A percentile compares a stretch with the other conserved stretches of the same genome.
These are phyloP conservation scores for Aspergillus sp. DNA, from an alignment of 2,329 filamentous ascomycete species.

Conservation along the genomic window DNA sequence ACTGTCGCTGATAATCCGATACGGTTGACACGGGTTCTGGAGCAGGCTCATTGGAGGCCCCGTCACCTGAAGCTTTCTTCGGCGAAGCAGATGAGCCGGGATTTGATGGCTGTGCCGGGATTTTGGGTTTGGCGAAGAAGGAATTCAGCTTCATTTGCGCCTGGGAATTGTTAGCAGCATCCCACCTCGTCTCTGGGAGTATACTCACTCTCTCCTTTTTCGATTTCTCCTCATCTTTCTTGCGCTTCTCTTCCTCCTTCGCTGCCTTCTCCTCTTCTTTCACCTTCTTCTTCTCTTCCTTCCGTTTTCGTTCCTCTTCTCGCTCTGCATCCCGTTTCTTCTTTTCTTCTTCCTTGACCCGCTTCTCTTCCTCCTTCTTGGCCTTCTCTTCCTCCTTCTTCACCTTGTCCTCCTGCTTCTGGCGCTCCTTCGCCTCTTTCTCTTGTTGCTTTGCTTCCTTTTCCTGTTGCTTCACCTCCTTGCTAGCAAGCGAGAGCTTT, in stretches of 20 bases:
- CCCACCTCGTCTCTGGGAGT: background rate
- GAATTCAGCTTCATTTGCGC: conserved; percentile 48
- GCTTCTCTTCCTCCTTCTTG: conserved; percentile 31
- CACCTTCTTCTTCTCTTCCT: conserved; percentile 41
- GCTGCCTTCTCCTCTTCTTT: conserved; percentile 35
- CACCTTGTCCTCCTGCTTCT: conserved; percentile 29
- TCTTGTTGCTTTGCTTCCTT: conserved; percentile 33
- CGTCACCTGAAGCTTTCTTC: conserved; percentile 12
- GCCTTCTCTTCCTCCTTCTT: conserved; percentile 31
- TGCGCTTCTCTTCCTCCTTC: conserved; percentile 42
- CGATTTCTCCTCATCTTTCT: conserved; percentile 43
- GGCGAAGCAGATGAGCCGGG: conserved; percentile 23
- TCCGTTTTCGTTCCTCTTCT: conserved; percentile 41
- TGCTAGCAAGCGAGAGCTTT: conserved; percentile 26
- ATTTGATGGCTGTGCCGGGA: conserved; percentile 18
- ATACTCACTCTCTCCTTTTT: conserved; percentile 44
- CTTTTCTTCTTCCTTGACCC: conserved; percentile 45
- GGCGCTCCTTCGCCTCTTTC: conserved; percentile 27
- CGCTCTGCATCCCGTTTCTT: conserved; percentile 40
- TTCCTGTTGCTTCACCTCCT: conserved; percentile 21
- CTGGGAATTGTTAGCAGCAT: conserved; percentile 27
- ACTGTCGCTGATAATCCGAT: conserved; percentile 63
- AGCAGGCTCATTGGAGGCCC: conserved; percentile 12
- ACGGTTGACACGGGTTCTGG: conserved; percentile 32
- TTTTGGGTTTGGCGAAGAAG: conserved; percentile 44